These are phyloP conservation scores for Starmerella roubikii DNA, from an alignment of 805 yeast genomes.

Conservation along the genomic window DNA sequence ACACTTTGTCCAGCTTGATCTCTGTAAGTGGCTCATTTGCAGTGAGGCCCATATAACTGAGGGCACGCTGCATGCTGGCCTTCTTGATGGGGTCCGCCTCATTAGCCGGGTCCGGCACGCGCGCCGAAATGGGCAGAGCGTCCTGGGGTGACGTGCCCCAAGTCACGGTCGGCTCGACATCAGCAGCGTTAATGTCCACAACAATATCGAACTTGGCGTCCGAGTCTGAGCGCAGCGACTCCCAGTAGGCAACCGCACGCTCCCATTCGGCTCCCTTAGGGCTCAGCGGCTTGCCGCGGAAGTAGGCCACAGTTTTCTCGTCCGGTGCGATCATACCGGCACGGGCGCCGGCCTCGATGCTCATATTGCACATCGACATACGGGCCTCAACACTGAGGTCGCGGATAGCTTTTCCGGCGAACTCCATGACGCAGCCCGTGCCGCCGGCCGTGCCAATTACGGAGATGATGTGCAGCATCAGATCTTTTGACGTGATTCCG, in stretches of 20 bases:
- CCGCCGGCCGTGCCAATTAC: constrained; percentile 99
- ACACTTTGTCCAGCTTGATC: constrained; percentile 79
- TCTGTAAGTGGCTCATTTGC: constrained; percentile 69
- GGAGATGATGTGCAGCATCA: constrained; percentile 88
- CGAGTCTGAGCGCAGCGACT: constrained; percentile 69
- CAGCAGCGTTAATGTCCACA: constrained; percentile 64
- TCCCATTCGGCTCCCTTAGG: constrained; percentile 94
- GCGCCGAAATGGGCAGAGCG: constrained; percentile 84
- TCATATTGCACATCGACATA: constrained; percentile 99
- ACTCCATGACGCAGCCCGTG: constrained; percentile 92
- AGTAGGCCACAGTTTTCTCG: constrained; percentile 70
- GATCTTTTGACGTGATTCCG: constrained; percentile 93
- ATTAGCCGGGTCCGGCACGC: constrained; percentile 79
- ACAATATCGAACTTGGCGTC: constrained; percentile 84
- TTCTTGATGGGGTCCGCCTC: constrained; percentile 50
- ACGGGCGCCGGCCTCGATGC: constrained; percentile 98
- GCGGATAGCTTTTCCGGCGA: constrained; percentile 90
- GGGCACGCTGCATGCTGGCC: constrained; percentile 81
- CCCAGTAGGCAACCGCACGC: constrained; percentile 86
- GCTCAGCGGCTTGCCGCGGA: constrained; percentile 87
- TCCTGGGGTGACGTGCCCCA: constrained; percentile 99
- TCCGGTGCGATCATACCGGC: constrained; percentile 99
- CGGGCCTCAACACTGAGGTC: constrained; percentile 90
- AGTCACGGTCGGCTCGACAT: constrained; percentile 88
- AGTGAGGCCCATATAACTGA: constrained; percentile 78